Conservation (phyloP, 1,284 basidiomycete species). For the Lignosus rhinocerotis region DNA sequence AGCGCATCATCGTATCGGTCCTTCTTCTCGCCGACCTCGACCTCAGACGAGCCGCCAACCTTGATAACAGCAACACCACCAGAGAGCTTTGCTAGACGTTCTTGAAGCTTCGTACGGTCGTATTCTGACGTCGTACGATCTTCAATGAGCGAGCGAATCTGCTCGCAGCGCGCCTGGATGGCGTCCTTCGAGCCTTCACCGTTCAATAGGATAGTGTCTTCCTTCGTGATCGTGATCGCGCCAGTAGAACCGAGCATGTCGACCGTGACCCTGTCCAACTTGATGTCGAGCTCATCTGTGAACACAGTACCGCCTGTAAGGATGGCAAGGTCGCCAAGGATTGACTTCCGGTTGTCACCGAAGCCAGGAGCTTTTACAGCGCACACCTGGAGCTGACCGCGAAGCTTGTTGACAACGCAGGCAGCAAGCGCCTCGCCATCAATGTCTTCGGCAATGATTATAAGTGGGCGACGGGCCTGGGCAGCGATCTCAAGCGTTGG, state of each 20-base stretch:
- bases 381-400: conserved; percentile 90
- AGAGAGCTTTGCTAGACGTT: conserved; percentile 93
- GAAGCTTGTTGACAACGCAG: conserved; percentile 98
- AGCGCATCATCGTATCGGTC: conserved; percentile 98
- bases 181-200: conserved; percentile 87
- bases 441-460: conserved; percentile 97
- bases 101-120: conserved; percentile 95
- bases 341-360: conserved; percentile 98
- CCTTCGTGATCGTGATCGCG: conserved; percentile 94
- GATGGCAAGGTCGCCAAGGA: conserved; percentile 96
- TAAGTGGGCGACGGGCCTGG: conserved; percentile 86
- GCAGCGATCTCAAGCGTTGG: conserved; percentile 93
- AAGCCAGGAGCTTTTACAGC: conserved; percentile 98
- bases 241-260: conserved; percentile 94
- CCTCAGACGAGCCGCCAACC: conserved; percentile 92
- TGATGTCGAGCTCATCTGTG: conserved; percentile 97
- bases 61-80: conserved; percentile 99
- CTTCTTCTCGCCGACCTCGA: conserved; percentile 99
- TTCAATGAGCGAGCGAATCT: conserved; percentile 84
- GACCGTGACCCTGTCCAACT: conserved; percentile 88
- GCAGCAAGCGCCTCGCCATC: conserved; percentile 98
- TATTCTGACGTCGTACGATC: conserved; percentile 91
- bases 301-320: conserved; percentile 97
- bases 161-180: conserved; percentile 91
- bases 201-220: conserved; percentile 97